Conservation (phyloP, 768 basidiomycete genomes). For the Russula virescens region DNA sequence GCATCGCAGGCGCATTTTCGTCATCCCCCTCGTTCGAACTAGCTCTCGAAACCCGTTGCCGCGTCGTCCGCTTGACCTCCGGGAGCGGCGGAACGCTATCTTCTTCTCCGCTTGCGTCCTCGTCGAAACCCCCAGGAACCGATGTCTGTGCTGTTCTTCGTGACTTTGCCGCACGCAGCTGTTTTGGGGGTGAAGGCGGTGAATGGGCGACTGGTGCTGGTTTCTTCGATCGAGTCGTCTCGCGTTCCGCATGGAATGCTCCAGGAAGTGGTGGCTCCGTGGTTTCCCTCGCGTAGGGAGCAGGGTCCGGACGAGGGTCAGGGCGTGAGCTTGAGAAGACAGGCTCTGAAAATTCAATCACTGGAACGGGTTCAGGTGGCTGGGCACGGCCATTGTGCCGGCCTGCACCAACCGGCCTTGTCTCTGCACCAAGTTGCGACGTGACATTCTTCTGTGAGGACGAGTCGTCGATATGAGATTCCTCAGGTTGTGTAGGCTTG, state of each 20-base stretch:
- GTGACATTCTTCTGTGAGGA: background rate
- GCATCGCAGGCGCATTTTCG: background rate
- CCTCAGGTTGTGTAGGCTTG: background rate
- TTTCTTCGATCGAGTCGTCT: background rate
- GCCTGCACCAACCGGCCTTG: background rate
- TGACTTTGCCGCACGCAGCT: conserved; percentile 15
- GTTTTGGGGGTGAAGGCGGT: conserved; percentile 19
- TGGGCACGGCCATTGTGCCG: background rate
- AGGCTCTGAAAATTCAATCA: conserved; percentile 18
- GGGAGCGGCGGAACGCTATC: conserved; percentile 23
- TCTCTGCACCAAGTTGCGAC: background rate
- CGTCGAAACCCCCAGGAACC: conserved; percentile 11
- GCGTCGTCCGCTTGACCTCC: conserved; percentile 18
- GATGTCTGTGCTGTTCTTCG: conserved; percentile 16
- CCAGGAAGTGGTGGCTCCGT: conserved; percentile 16
- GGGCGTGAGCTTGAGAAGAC: conserved; percentile 6
- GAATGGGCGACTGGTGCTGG: conserved; percentile 8
- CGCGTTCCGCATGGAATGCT: conserved; percentile 11
- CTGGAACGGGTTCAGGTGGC: background rate
- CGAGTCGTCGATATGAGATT: background rate
- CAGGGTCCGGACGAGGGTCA: background rate
- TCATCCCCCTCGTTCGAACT: conserved; percentile 15
- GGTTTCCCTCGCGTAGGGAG: conserved; percentile 3
- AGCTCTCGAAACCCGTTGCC: conserved; percentile 11
- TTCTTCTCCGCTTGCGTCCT: conserved; percentile 20